Evolutionary conservation across 75 land plant genomes (phyloP).

Genomic region (Sequoia sempervirens): DNA sequence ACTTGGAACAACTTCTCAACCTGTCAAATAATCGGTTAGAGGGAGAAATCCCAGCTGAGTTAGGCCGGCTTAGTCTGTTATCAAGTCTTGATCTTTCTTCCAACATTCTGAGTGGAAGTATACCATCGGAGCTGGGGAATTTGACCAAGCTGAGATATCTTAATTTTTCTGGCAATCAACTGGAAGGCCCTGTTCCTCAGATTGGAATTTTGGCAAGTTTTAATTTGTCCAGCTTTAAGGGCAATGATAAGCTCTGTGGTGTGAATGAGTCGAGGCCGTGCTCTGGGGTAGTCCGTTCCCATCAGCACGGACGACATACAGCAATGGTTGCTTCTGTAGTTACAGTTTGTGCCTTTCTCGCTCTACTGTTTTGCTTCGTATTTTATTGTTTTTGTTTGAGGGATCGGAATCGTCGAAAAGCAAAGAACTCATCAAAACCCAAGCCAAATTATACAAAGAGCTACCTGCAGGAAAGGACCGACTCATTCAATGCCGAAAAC

Average conservation of each 20-base stretch:
- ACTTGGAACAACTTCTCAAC: conserved; percentile 39
- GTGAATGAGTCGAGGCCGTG: neutral
- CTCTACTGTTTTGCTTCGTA: neutral
- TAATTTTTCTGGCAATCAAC: conserved; percentile 56
- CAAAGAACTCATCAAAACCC: no score
- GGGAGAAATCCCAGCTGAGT: conserved; percentile 37
- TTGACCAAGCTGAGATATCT: conserved; percentile 33
- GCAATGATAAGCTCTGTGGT: neutral
- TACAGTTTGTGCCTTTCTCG: neutral
- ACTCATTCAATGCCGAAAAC: conserved; percentile 3
- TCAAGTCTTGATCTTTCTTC: conserved; percentile 41
- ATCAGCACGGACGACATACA: neutral
- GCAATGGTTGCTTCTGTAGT: neutral
- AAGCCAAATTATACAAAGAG: neutral
- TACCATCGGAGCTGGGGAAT: conserved; percentile 28
- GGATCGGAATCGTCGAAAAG: no score
- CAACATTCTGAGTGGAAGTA: conserved; percentile 26
- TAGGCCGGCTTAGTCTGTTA: conserved; percentile 31
- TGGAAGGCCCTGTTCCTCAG: conserved; percentile 51
- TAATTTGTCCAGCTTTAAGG: conserved; percentile 11
- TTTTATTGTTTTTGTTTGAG: neutral
- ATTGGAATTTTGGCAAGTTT: conserved; percentile 28
- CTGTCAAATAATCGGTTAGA: conserved; percentile 50
- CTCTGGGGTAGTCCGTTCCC: neutral
- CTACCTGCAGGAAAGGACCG: conserved; percentile 8